A percentile compares a stretch with the other conserved stretches of the same genome.
Evolutionary conservation across 164 flowering plant genomes (phyloP).

Genomic region (Aristolochia contorta): DNA sequence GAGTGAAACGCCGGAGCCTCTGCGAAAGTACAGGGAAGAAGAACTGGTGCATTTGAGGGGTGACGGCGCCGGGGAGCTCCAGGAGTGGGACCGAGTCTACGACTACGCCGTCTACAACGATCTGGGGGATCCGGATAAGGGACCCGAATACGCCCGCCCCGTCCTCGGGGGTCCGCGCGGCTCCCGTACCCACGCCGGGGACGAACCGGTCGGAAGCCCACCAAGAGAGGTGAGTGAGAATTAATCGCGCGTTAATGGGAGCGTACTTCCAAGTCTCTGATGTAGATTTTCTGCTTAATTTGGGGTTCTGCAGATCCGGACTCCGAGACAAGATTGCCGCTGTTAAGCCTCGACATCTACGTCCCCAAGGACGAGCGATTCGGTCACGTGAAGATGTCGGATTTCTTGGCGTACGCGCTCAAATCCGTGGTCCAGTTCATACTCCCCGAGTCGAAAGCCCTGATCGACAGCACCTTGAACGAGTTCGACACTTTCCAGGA

Average conservation of each 20-base stretch:
- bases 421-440: slow-evolving; percentile 62
- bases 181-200: slow-evolving; percentile 83
- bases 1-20: slow-evolving; percentile 45
- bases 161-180: slow-evolving; percentile 61
- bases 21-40: slow-evolving; percentile 47
- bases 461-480: slow-evolving; percentile 51
- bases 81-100: slow-evolving; percentile 85
- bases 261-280: too few species aligned
- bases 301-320: slow-evolving; percentile 42
- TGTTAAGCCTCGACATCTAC: slow-evolving; percentile 61
- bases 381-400: slow-evolving; percentile 63
- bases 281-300: too few species aligned
- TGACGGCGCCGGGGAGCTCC: slow-evolving; percentile 44
- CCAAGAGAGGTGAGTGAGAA: slow-evolving; percentile 49
- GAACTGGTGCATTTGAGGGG: slow-evolving; percentile 63
- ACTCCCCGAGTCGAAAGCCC: slow-evolving; percentile 39
- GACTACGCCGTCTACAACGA: slow-evolving; percentile 86
- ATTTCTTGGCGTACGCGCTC: slow-evolving; percentile 63
- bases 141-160: slow-evolving; percentile 39
- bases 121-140: slow-evolving; percentile 60
- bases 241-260: too few species aligned
- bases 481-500: slow-evolving; percentile 78
- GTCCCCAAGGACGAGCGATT: slow-evolving; percentile 90
- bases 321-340: slow-evolving; percentile 51
- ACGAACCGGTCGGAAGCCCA: slow-evolving; percentile 61